Conservation (phyloP, 1,139 yeast species). For the Candida pseudoviswanathii region DNA sequence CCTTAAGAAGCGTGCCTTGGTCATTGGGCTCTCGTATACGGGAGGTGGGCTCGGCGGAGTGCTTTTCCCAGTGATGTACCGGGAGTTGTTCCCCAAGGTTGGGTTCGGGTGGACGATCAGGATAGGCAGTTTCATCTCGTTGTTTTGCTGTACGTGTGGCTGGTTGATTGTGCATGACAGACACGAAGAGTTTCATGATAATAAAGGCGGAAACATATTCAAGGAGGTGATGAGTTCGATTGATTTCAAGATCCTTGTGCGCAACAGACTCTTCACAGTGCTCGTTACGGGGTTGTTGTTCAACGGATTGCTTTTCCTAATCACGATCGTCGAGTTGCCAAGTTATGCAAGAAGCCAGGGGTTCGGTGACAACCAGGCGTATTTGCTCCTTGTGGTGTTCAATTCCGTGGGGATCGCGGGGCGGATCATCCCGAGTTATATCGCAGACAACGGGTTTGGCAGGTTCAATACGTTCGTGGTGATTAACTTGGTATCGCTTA, state of each 20-base stretch:
- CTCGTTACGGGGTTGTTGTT: slow-evolving; percentile 32
- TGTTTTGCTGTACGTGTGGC: slow-evolving; percentile 20
- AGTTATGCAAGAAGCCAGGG: slow-evolving; percentile 34
- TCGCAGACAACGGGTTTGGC: slow-evolving; percentile 33
- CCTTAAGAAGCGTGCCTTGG: slow-evolving; percentile 23
- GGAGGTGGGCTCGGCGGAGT: slow-evolving; percentile 37
- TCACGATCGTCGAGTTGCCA: slow-evolving; percentile 28
- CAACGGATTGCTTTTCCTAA: slow-evolving; percentile 32
- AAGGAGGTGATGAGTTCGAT: slow-evolving; percentile 25
- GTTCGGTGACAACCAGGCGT: slow-evolving; percentile 22
- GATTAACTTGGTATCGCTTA: slow-evolving; percentile 21
- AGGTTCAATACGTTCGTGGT: slow-evolving; percentile 30
- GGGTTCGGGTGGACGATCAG: slow-evolving; percentile 36
- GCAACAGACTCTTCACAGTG: slow-evolving; percentile 26
- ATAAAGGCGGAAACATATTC: slow-evolving; percentile 4
- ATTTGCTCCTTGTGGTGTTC: slow-evolving; percentile 28
- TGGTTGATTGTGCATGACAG: slow-evolving; percentile 24
- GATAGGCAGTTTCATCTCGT: slow-evolving; percentile 25
- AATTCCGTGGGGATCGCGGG: slow-evolving; percentile 34
- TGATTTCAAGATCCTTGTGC: slow-evolving; percentile 27
- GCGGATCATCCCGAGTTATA: slow-evolving; percentile 28
- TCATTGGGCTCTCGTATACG: slow-evolving; percentile 27
- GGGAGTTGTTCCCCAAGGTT: slow-evolving; percentile 23
- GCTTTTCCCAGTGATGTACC: slow-evolving; percentile 26
- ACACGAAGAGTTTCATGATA: slow-evolving; percentile 20